Evolutionary conservation across 1,139 yeast species (phyloP), one percentile per base, ranked within the genome.

Genomic region (Candida frijolesensis): DNA sequence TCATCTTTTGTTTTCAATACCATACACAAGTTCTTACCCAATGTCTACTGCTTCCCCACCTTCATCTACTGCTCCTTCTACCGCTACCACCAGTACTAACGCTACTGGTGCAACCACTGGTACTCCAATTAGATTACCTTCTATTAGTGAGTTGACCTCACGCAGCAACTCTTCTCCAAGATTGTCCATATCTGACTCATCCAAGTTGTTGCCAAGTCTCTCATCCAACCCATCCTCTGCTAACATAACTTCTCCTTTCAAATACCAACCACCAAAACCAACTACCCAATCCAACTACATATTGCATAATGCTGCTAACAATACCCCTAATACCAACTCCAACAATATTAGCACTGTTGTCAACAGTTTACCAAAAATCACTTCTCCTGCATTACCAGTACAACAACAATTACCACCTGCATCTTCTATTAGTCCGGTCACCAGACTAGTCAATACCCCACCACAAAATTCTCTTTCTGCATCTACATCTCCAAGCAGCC

Each of bases 61-160:
- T 10, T 4, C 25, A 16, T 9, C 39, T 16, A 10, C 39, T 35
- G 12, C n/a, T 34, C 10, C 38, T 15, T 7, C 41, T 22, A 38
- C 52, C 29, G 39, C 49, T 12, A 35, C 55, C 12, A 44, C 53
- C 32, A 37, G 48, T 9, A 27, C 45, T n/a, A 19, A 33, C 11
- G 14, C 43, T 11, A 16, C 43, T 37, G 38, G 46, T 10, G 44
- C 51, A 25, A 44, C 49, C 11, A 34, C 45, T 9, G 16, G 50
- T n/a, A 42, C 45, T 16, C 39, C 52, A 50, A 54, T 69, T 38
- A 67, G 62, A 53, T 65, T 71, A 54, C 76, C 76, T 14, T 66
- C 74, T 4, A 70, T 72, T 46, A 66, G 62, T 53, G 76, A 72
- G 53, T 63, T 72, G 56, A 70, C 75, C n/a, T 43, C 57, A 19